phyloP scores from a whole-genome alignment of 768 basidiomycete genomes.

The Candolleomyces aberdarensis region DNA sequence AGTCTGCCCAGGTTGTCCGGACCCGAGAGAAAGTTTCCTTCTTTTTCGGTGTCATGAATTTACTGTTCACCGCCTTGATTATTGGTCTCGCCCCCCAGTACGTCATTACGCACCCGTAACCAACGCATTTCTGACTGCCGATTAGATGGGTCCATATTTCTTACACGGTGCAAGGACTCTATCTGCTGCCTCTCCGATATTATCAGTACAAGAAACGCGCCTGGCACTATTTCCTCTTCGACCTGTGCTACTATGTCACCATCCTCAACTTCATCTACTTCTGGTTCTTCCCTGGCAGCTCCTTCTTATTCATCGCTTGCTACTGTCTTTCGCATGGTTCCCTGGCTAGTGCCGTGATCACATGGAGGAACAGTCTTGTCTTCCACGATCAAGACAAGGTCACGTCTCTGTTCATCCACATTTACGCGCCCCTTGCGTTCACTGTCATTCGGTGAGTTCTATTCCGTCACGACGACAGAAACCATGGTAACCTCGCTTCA shows the following conservation, averaged over 20 bases:
- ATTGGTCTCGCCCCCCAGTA: slow-evolving; percentile 88
- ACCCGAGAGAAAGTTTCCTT: slow-evolving; percentile 87
- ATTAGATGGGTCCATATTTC: slow-evolving; percentile 82
- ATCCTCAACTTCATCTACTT: slow-evolving; percentile 89
- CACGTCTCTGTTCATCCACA: slow-evolving; percentile 91
- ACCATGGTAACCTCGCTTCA: slow-evolving; percentile 23
- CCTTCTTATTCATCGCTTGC: slow-evolving; percentile 83
- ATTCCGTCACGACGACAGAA: too few species aligned
- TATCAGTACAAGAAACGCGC: slow-evolving; percentile 89
- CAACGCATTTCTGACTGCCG: slow-evolving; percentile 8
- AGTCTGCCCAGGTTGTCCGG: slow-evolving; percentile 83
- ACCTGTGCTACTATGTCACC: slow-evolving; percentile 91
- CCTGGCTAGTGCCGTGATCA: slow-evolving; percentile 91
- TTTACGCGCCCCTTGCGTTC: slow-evolving; percentile 89
- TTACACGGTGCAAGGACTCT: slow-evolving; percentile 75
- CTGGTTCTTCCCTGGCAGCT: slow-evolving; percentile 81
- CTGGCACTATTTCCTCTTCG: slow-evolving; percentile 95
- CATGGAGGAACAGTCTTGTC: slow-evolving; percentile 97
- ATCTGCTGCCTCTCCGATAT: slow-evolving; percentile 78
- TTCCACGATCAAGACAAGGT: slow-evolving; percentile 98
- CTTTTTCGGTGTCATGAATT: slow-evolving; percentile 89
- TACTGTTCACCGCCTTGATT: slow-evolving; percentile 80
- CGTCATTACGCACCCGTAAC: slow-evolving; percentile 25
- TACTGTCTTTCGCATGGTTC: slow-evolving; percentile 92
- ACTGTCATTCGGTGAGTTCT: slow-evolving; percentile 78